Percentiles rank a stretch among this genome's conserved stretches.
phyloP scores from a whole-genome alignment of 1,284 basidiomycete species.

The Tylopilus orsonianus region DNA sequence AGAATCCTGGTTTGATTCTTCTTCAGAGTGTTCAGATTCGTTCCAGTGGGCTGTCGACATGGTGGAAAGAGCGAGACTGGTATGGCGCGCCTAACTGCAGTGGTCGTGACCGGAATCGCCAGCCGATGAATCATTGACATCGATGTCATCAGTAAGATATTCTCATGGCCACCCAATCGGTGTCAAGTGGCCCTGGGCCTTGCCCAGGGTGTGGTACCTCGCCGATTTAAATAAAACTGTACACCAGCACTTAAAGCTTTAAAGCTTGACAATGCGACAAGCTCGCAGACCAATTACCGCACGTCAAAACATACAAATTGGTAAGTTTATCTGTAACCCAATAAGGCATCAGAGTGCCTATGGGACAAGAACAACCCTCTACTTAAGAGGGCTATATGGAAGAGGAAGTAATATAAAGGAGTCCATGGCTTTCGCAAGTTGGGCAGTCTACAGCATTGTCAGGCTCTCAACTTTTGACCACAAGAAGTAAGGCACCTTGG shows the following conservation, averaged over 20 bases:
- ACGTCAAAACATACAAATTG: conserved; percentile 1
- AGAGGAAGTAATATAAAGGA: conserved; percentile 73
- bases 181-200: too few species aligned
- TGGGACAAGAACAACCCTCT: conserved; percentile 12
- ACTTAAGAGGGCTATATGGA: conserved; percentile 80
- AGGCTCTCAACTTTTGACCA: conserved; percentile 4
- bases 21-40: conserved; percentile 60
- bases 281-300: too few species aligned
- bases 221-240: too few species aligned
- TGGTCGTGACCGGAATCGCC: background rate
- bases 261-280: too few species aligned
- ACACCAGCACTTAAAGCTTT: too few species aligned
- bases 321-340: background rate
- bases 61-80: conserved; percentile 24
- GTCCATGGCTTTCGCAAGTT: conserved; percentile 78
- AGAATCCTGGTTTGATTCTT: conserved; percentile 45
- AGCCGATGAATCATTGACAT: conserved; percentile 1
- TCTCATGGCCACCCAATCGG: conserved; percentile 18
- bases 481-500: conserved; percentile 57
- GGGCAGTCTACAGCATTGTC: conserved; percentile 60
- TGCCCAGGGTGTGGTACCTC: too few species aligned
- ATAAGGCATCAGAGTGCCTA: conserved; percentile 3
- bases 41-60: conserved; percentile 43
- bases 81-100: conserved; percentile 2
- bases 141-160: conserved; percentile 7